Conservation (phyloP, 768 basidiomycete genomes). For the Strobilomyces confusus region DNA sequence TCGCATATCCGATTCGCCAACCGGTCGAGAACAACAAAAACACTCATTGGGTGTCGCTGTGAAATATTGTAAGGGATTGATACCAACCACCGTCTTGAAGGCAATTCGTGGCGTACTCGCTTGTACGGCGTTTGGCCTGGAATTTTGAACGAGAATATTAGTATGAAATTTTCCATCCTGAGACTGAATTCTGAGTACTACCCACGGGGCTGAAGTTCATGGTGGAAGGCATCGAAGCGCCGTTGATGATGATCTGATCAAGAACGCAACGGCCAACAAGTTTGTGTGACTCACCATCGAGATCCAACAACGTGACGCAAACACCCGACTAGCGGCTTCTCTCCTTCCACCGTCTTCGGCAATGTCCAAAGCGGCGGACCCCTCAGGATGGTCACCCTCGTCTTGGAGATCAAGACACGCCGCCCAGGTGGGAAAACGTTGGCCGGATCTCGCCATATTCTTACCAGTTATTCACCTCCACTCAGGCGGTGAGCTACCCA, state of each 20-base stretch:
- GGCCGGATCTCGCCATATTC: not conserved
- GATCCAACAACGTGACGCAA: too few relatives aligned
- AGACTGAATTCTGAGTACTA: too few relatives aligned
- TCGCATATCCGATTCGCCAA: not conserved
- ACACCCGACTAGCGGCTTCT: too few relatives aligned
- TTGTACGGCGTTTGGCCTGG: too few relatives aligned
- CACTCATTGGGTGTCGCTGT: not conserved
- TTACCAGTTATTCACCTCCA: not conserved
- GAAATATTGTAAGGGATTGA: not conserved
- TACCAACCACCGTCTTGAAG: not conserved
- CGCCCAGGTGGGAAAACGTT: conserved; percentile 56
- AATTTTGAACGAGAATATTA: too few relatives aligned
- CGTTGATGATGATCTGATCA: too few relatives aligned
- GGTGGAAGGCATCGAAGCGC: too few relatives aligned
- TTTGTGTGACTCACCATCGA: not conserved
- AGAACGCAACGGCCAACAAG: too few relatives aligned
- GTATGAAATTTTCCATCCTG: too few relatives aligned
- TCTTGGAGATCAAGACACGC: conserved; percentile 78
- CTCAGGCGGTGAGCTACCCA: conserved; percentile 68
- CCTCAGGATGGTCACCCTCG: conserved; percentile 56
- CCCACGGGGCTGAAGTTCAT: too few relatives aligned
- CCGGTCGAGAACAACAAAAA: not conserved
- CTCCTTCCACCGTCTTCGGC: not conserved
- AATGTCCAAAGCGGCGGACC: conserved; percentile 11
- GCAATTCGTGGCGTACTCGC: too few relatives aligned